Conservation (phyloP, 2,329 filamentous ascomycete species). For the Daldinia sp. region DNA sequence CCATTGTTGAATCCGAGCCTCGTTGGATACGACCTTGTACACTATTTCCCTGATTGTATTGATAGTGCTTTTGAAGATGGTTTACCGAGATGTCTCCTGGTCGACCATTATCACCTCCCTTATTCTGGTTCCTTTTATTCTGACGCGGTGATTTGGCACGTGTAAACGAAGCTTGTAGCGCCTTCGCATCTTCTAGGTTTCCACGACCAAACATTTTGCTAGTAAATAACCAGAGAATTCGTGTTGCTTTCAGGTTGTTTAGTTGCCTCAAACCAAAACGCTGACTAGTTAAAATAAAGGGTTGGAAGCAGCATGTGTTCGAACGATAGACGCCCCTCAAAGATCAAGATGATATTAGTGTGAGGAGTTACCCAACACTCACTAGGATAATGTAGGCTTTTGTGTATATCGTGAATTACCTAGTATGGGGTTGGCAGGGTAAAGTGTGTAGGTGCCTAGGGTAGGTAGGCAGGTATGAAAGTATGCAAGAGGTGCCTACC, state of each 20-base stretch:
- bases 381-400: not conserved
- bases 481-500: no score
- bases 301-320: not conserved
- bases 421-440: no score
- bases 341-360: no score
- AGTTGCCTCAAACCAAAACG: not conserved
- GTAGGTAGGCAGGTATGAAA: no score
- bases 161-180: constrained; percentile 14
- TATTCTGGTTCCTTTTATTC: not conserved
- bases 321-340: no score
- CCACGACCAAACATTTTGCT: constrained; percentile 23
- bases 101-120: no score
- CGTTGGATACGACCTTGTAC: not conserved
- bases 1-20: no score
- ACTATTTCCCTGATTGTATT: not conserved
- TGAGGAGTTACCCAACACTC: no score
- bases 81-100: not conserved
- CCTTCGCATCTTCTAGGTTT: constrained; percentile 23
- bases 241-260: not conserved
- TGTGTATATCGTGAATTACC: not conserved
- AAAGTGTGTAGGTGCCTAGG: no score
- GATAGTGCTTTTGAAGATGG: not conserved
- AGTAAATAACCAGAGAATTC: no score
- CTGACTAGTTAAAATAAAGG: not conserved
- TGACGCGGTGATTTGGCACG: not conserved